phyloP scores from a whole-genome alignment of 305 asterid genomes.

The Fraxinus paxiana region DNA sequence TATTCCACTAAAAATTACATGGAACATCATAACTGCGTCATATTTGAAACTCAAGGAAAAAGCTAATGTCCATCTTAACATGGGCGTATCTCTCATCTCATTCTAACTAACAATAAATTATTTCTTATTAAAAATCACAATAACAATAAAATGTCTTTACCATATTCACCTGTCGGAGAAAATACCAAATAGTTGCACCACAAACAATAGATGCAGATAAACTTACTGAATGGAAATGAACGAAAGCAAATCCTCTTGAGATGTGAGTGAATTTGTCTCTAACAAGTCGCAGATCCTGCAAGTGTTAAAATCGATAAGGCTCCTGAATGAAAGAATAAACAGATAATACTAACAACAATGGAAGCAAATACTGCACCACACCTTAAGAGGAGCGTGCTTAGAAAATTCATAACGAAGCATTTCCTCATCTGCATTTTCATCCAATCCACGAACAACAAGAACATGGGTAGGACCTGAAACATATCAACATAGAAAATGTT shows the following conservation, averaged over 20 bases:
- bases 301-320: slow-evolving; percentile 19
- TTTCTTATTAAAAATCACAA: neutral
- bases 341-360: neutral
- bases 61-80: neutral
- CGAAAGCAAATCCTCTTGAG: slow-evolving; percentile 95
- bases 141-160: neutral
- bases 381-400: slow-evolving; percentile 95
- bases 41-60: neutral
- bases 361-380: slow-evolving; percentile 41
- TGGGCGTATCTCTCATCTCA: neutral
- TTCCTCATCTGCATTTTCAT: slow-evolving; percentile 97
- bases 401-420: slow-evolving; percentile 96
- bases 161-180: slow-evolving; percentile 2
- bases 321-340: slow-evolving; percentile 14
- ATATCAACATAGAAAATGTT: slow-evolving; percentile 13
- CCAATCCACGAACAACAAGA: slow-evolving; percentile 96
- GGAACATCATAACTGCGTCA: neutral
- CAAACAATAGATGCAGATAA: slow-evolving; percentile 12
- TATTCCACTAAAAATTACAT: neutral
- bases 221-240: slow-evolving; percentile 83
- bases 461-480: slow-evolving; percentile 88
- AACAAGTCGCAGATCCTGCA: slow-evolving; percentile 94
- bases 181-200: neutral
- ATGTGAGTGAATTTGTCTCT: slow-evolving; percentile 98
- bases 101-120: neutral